Evolutionary conservation across 2,329 filamentous ascomycete genomes (phyloP).

Genomic region (Clarireedia hainanense): DNA sequence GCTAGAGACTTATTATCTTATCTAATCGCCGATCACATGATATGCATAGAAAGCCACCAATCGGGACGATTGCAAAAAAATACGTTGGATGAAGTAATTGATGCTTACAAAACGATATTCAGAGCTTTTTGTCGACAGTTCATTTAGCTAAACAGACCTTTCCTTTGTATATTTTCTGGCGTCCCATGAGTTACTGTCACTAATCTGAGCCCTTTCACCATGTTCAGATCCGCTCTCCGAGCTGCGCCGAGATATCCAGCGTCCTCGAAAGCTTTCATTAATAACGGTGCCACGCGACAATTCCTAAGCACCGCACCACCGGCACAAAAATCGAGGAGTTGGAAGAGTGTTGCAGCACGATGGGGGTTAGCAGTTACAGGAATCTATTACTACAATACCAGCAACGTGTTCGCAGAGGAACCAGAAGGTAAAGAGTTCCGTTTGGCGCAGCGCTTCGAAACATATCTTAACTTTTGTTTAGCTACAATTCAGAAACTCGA

Average conservation of each 20-base stretch:
- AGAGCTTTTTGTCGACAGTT: conserved; percentile 4
- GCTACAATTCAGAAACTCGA: conserved; percentile 29
- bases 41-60: neutral
- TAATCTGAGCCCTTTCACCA: conserved; percentile 7
- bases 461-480: conserved; percentile 18
- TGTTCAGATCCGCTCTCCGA: conserved; percentile 25
- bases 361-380: conserved; percentile 69
- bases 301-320: conserved; percentile 48
- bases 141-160: conserved; percentile 11
- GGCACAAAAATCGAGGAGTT: conserved; percentile 63
- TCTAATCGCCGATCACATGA: conserved; percentile 6
- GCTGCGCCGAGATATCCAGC: conserved; percentile 20
- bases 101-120: conserved; percentile 22
- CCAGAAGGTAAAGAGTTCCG: conserved; percentile 53
- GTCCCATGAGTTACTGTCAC: conserved; percentile 6
- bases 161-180: conserved; percentile 17
- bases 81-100: neutral
- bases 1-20: neutral
- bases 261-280: conserved; percentile 13
- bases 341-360: conserved; percentile 68
- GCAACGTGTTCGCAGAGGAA: conserved; percentile 78
- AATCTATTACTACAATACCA: conserved; percentile 93
- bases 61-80: conserved; percentile 9
- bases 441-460: neutral
- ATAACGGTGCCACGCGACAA: conserved; percentile 33